phyloP scores from a whole-genome alignment of 2,329 filamentous ascomycete genomes.

The Cladorrhinum sp. region DNA sequence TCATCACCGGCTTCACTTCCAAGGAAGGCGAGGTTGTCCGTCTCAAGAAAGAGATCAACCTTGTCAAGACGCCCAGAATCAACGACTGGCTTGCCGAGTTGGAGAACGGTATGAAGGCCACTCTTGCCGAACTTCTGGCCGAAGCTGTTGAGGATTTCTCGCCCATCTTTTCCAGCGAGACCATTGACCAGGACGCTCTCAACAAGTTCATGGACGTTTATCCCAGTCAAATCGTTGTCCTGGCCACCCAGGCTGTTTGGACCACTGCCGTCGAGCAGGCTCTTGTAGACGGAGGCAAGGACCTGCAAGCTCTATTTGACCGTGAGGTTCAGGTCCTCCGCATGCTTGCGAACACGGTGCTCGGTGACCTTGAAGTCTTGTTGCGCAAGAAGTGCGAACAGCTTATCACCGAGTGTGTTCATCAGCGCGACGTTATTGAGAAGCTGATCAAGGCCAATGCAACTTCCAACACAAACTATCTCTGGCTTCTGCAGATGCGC shows the following conservation, averaged over 20 bases:
- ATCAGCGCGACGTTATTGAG: constrained; percentile 90
- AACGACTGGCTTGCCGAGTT: constrained; percentile 98
- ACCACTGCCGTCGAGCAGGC: constrained; percentile 80
- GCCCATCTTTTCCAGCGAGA: constrained; percentile 68
- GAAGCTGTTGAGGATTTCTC: constrained; percentile 83
- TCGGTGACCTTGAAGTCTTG: constrained; percentile 83
- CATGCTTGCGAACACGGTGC: constrained; percentile 80
- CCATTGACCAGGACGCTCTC: constrained; percentile 68
- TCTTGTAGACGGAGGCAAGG: constrained; percentile 67
- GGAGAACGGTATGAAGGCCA: constrained; percentile 90
- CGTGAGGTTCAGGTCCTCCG: constrained; percentile 82
- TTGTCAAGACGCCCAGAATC: constrained; percentile 91
- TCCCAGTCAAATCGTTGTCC: constrained; percentile 91
- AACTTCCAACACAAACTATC: constrained; percentile 71
- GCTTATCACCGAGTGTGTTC: constrained; percentile 97
- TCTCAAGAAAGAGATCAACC: constrained; percentile 85
- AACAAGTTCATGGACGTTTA: constrained; percentile 78
- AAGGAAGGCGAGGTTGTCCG: constrained; percentile 89
- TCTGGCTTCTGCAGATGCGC: constrained; percentile 96
- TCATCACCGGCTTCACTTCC: constrained; percentile 89
- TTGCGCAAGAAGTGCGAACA: constrained; percentile 96
- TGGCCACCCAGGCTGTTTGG: constrained; percentile 93
- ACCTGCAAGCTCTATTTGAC: constrained; percentile 69
- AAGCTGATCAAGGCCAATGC: constrained; percentile 77
- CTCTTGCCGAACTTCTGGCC: constrained; percentile 82